Conservation (phyloP, 352 stramenopile species). For the Pythium insidiosum region DNA sequence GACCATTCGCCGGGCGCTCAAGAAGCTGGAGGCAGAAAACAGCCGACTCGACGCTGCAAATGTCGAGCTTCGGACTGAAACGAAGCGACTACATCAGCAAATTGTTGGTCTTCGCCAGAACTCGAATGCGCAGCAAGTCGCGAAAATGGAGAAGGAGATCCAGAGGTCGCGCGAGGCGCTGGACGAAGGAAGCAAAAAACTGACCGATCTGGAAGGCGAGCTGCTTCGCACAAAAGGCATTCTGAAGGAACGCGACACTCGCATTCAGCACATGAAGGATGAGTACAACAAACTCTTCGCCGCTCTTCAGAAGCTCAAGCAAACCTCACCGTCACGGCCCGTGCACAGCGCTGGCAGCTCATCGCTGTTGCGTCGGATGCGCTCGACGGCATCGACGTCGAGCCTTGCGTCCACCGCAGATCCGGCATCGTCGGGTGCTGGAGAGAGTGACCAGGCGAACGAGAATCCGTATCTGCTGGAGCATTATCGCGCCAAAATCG, state of each 20-base stretch:
- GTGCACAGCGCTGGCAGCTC: not conserved
- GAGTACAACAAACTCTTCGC: slow-evolving; percentile 72
- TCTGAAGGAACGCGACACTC: slow-evolving; percentile 41
- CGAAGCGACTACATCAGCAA: slow-evolving; percentile 47
- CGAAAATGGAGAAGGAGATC: slow-evolving; percentile 43
- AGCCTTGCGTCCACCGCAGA: not conserved
- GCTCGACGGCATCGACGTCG: not conserved
- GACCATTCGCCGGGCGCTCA: slow-evolving; percentile 36
- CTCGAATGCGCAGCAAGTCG: slow-evolving; percentile 36
- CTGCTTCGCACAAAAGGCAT: slow-evolving; percentile 35
- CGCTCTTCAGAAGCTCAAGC: slow-evolving; percentile 60
- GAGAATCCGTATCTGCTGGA: slow-evolving; percentile 66
- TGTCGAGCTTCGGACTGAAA: slow-evolving; percentile 29
- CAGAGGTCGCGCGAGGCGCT: slow-evolving; percentile 20
- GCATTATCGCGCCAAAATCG: slow-evolving; percentile 44
- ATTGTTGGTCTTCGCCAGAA: slow-evolving; percentile 36
- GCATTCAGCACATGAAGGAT: slow-evolving; percentile 51
- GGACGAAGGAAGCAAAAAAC: slow-evolving; percentile 16
- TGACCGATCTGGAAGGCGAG: slow-evolving; percentile 36
- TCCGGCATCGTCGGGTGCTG: not conserved
- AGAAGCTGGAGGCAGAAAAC: slow-evolving; percentile 44
- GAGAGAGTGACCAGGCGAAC: slow-evolving; percentile 15
- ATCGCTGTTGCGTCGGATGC: not conserved
- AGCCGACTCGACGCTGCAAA: slow-evolving; percentile 29
- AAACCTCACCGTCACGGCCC: slow-evolving; percentile 4